phyloP scores from a whole-genome alignment of 225 moss, liverwort and hornwort genomes.

The Climacium dendroides region DNA sequence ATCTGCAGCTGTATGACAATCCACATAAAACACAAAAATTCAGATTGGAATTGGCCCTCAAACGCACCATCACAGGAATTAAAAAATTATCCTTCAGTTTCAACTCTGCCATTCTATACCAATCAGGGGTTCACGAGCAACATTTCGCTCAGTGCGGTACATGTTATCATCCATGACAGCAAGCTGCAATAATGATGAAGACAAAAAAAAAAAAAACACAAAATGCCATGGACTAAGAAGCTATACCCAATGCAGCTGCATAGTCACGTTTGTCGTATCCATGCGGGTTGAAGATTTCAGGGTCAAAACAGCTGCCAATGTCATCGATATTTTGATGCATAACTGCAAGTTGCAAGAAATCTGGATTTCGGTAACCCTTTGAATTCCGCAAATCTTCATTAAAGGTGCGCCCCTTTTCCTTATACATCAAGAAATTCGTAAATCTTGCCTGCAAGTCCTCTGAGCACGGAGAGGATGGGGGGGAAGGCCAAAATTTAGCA shows the following conservation, averaged over 20 bases:
- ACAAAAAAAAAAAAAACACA: background rate
- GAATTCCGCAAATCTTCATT: conserved; percentile 77
- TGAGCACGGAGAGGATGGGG: conserved; percentile 46
- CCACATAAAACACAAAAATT: background rate
- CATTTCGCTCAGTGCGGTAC: background rate
- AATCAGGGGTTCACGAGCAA: background rate
- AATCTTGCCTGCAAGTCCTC: conserved; percentile 66
- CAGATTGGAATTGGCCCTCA: background rate
- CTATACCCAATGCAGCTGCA: conserved; percentile 60
- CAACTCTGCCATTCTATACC: background rate
- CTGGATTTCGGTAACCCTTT: conserved; percentile 90
- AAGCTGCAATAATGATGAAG: background rate
- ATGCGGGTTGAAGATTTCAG: conserved; percentile 66
- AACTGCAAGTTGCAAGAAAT: conserved; percentile 87
- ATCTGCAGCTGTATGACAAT: conserved; percentile 19
- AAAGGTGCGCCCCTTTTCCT: conserved; percentile 56
- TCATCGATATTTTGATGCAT: conserved; percentile 77
- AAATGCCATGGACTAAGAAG: background rate
- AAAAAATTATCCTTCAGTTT: background rate
- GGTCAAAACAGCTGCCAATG: conserved; percentile 70
- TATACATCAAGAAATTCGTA: conserved; percentile 44
- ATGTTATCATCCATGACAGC: background rate
- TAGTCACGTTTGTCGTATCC: conserved; percentile 60
- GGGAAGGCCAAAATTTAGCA: conserved; percentile 64
- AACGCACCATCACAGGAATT: background rate